Evolutionary conservation across 179 eudicot genomes (phyloP), one percentile per base, ranked within the genome.

Genomic region (Spinacia oleracea): DNA sequence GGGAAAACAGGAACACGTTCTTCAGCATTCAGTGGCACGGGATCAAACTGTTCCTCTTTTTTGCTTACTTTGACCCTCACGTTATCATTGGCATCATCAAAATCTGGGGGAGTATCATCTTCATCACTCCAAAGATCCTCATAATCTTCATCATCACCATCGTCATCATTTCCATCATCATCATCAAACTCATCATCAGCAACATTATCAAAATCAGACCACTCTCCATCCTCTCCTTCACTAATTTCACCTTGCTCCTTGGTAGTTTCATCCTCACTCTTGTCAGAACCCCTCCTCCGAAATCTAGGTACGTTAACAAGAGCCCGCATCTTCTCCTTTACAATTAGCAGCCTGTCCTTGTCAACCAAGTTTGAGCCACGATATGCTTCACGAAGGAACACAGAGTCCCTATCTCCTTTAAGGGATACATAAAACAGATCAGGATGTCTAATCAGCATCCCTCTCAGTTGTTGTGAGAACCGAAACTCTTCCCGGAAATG

Each of bases 371-470:
- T 88, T 18, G 98, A 93, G 74, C 95, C 97, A 32, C 88, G 87
- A 81, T 93, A 96, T 16, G 94, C 99, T 76, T 96, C 99, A 40
- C 99, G 90, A 55, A 96, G 96, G 77, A 96, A 96, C 72, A 96
- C 96, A 9, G 99, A 96, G 83, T 96, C 98, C 71, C 99, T 85
- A 14, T 89, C 93, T 68, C 99, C 99, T 82, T 96, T 96, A 72
- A 96, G 85, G 3, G 99, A 96, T 56, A 96, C 92, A 53, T 96
- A 96, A 78, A 96, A 96, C 98, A 93, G 83, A 83, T 96, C 99
- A 38, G 99, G 99, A 83, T 96, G 99, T 85, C 99, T 89, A 64
- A 96, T 89, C 83, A 96, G 74, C 99, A 96, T 93, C 76, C 98
- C 98, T 50, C 99, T 84, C 27, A 96, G 79, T 86, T 93, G 98